A percentile compares a stretch with the other conserved stretches of the same genome.
Evolutionary conservation across 768 basidiomycete species (phyloP).

Genomic region (Exidia glandulosa): DNA sequence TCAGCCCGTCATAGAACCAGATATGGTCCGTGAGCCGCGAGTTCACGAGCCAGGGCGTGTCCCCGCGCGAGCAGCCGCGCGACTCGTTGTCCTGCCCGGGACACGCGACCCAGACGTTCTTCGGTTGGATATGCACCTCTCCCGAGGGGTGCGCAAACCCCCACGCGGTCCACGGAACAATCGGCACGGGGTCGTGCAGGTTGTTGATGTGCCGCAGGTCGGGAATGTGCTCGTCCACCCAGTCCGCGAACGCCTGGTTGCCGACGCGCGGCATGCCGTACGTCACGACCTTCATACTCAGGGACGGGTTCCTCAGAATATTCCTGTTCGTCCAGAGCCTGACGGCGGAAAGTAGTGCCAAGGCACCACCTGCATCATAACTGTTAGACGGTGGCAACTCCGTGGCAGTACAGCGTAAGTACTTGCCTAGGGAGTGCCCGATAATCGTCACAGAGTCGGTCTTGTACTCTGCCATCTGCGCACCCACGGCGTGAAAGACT

Average conservation of each 20-base stretch:
- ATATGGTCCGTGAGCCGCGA: no score
- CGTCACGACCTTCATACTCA: neutral
- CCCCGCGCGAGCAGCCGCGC: conserved; percentile 38
- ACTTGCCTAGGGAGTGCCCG: conserved; percentile 7
- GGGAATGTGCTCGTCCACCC: conserved; percentile 26
- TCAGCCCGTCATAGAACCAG: no score
- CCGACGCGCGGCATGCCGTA: conserved; percentile 22
- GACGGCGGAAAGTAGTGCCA: neutral
- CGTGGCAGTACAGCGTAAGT: neutral
- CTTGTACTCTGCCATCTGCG: conserved; percentile 25
- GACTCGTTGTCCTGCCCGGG: conserved; percentile 52
- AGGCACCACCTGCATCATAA: neutral
- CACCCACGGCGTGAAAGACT: conserved; percentile 28
- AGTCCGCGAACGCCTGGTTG: conserved; percentile 40
- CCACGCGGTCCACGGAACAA: conserved; percentile 27
- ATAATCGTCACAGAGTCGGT: conserved; percentile 33
- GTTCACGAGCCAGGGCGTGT: no score
- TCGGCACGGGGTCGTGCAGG: conserved; percentile 33
- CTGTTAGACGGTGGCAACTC: no score
- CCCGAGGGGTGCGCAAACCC: conserved; percentile 35
- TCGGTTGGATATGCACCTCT: conserved; percentile 31
- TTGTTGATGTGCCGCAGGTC: conserved; percentile 26
- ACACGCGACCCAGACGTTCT: neutral
- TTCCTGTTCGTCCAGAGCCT: neutral
- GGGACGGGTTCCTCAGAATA: neutral